Conservation (phyloP, 768 basidiomycete genomes). For the Suillus subalutaceus region DNA sequence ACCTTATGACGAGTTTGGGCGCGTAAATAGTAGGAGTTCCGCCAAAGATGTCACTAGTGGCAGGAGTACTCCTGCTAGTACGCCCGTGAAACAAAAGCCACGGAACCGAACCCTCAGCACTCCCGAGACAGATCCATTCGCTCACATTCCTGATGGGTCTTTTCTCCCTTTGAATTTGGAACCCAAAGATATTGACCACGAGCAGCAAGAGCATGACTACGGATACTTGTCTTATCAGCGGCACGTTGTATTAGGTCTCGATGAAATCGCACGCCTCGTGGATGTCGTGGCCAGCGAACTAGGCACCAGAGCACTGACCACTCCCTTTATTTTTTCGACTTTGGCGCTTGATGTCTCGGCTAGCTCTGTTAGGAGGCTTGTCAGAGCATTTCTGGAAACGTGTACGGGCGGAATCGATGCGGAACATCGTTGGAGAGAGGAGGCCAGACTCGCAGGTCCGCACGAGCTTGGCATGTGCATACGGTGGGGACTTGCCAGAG, state of each 20-base stretch:
- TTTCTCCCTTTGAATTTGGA: conserved; percentile 59
- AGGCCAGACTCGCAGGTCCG: conserved; percentile 81
- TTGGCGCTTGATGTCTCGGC: conserved; percentile 84
- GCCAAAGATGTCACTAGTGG: conserved; percentile 34
- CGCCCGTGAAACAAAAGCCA: conserved; percentile 36
- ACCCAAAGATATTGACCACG: conserved; percentile 42
- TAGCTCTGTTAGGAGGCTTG: conserved; percentile 73
- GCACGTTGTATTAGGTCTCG: conserved; percentile 76
- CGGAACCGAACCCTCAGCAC: conserved; percentile 47
- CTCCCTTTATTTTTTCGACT: conserved; percentile 90
- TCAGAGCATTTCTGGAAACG: conserved; percentile 78
- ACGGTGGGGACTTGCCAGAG: conserved; percentile 88
- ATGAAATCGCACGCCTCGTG: conserved; percentile 73
- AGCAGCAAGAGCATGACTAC: conserved; percentile 53
- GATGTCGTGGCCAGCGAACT: conserved; percentile 71
- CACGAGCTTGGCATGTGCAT: conserved; percentile 91
- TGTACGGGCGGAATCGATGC: conserved; percentile 47
- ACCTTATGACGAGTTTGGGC: conserved; percentile 67
- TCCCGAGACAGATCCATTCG: conserved; percentile 37
- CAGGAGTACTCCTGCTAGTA: conserved; percentile 14
- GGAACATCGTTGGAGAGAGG: conserved; percentile 71
- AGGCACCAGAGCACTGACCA: conserved; percentile 73
- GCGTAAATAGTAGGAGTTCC: conserved; percentile 51
- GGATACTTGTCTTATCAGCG: conserved; percentile 75
- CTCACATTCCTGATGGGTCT: conserved; percentile 50